Percentiles rank a stretch among this genome's conserved stretches.
phyloP scores from a whole-genome alignment of 805 yeast species.

The Saturnispora quitensis region DNA sequence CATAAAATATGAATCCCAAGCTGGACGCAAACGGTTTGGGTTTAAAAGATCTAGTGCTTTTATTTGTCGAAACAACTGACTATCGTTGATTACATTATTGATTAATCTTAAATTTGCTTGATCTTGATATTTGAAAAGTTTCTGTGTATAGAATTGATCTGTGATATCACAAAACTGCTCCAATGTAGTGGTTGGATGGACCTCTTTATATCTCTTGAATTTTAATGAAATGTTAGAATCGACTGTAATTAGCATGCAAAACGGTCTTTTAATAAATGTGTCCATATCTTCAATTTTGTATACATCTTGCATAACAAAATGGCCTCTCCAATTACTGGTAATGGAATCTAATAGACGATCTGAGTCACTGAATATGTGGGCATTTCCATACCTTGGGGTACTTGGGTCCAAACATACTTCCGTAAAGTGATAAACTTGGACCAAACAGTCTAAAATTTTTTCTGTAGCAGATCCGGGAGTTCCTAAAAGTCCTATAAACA shows the following conservation, averaged over 20 bases:
- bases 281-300: conserved; percentile 34
- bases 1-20: conserved; percentile 97
- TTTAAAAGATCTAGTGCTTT: conserved; percentile 38
- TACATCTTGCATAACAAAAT: conserved; percentile 50
- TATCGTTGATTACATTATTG: conserved; percentile 34
- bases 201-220: conserved; percentile 25
- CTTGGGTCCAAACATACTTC: not conserved
- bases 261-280: conserved; percentile 60
- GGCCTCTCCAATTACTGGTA: conserved; percentile 55
- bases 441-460: conserved; percentile 30
- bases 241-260: conserved; percentile 67
- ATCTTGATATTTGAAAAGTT: conserved; percentile 15
- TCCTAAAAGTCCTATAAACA: conserved; percentile 73
- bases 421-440: not conserved
- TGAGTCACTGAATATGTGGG: conserved; percentile 17
- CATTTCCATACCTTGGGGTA: conserved; percentile 10
- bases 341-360: conserved; percentile 44
- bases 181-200: conserved; percentile 2
- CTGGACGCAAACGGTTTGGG: conserved; percentile 63
- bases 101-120: conserved; percentile 50
- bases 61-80: conserved; percentile 31
- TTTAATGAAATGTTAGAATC: conserved; percentile 62
- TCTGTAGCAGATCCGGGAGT: conserved; percentile 58
- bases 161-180: conserved; percentile 12
- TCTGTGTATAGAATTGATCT: conserved; percentile 22